Evolutionary conservation across 192 early-diverging fungal genomes (phyloP).

Genomic region (Entomortierella lignicola): DNA sequence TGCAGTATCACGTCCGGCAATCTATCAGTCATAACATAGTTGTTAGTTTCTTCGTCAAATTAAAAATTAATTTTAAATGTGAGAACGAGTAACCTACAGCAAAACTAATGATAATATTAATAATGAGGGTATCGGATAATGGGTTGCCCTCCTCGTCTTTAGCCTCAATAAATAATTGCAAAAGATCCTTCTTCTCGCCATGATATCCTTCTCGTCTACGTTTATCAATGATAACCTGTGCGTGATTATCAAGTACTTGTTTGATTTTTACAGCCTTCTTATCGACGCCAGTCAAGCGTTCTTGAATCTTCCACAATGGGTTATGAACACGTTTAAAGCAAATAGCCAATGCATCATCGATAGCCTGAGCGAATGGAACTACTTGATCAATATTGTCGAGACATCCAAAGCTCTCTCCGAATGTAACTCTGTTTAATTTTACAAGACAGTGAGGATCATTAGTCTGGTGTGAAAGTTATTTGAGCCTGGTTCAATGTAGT

Average conservation of each 20-base stretch:
- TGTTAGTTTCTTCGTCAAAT: too few relatives aligned
- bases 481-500: too few relatives aligned
- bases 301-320: constrained; percentile 23
- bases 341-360: constrained; percentile 54
- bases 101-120: neutral
- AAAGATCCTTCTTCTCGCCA: neutral
- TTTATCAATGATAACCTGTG: constrained; percentile 21
- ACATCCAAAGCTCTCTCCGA: constrained; percentile 13
- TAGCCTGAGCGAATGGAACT: constrained; percentile 55
- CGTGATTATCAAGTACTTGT: constrained; percentile 6
- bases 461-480: too few relatives aligned
- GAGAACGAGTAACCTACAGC: neutral
- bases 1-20: constrained; percentile 66
- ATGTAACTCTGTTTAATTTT: neutral
- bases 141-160: neutral
- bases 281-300: constrained; percentile 9
- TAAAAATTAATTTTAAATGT: too few relatives aligned
- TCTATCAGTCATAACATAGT: neutral
- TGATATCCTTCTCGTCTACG: constrained; percentile 13
- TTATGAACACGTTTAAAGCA: constrained; percentile 16
- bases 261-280: neutral
- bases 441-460: too few relatives aligned
- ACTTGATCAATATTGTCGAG: neutral
- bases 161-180: neutral
- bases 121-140: neutral